phyloP scores from a whole-genome alignment of 305 asterid genomes.

The Petunia hybrid region DNA sequence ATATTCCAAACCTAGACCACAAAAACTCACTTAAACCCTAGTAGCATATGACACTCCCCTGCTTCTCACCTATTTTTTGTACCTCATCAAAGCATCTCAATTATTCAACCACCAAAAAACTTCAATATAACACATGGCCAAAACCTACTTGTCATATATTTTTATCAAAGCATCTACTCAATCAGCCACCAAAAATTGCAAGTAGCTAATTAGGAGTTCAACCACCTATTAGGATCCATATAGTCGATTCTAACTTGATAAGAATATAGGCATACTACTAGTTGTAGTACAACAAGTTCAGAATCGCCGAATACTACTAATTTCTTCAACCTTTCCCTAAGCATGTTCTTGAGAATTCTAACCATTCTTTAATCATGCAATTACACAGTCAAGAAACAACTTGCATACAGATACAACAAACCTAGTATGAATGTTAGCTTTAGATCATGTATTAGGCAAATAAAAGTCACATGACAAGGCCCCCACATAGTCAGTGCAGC shows the following conservation, averaged over 20 bases:
- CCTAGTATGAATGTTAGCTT: neutral
- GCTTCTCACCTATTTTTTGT: neutral
- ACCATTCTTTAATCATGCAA: neutral
- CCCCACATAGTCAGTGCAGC: neutral
- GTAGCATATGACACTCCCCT: neutral
- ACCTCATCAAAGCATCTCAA: slow-evolving; percentile 25
- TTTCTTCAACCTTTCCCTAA: neutral
- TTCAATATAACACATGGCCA: neutral
- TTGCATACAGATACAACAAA: neutral
- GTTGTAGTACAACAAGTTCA: neutral
- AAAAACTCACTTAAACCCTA: neutral
- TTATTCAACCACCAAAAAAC: slow-evolving; percentile 4
- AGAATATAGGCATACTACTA: no score
- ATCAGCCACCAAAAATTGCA: neutral
- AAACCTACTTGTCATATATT: slow-evolving; percentile 15
- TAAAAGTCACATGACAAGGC: neutral
- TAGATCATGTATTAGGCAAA: neutral
- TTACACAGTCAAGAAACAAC: neutral
- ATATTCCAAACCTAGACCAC: neutral
- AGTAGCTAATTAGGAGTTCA: no score
- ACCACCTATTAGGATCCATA: no score
- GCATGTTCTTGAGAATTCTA: neutral
- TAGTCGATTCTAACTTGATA: no score
- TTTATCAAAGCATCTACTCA: neutral
- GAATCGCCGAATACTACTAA: neutral